Evolutionary conservation across 805 yeast species (phyloP).

Genomic region (Candida takata): DNA sequence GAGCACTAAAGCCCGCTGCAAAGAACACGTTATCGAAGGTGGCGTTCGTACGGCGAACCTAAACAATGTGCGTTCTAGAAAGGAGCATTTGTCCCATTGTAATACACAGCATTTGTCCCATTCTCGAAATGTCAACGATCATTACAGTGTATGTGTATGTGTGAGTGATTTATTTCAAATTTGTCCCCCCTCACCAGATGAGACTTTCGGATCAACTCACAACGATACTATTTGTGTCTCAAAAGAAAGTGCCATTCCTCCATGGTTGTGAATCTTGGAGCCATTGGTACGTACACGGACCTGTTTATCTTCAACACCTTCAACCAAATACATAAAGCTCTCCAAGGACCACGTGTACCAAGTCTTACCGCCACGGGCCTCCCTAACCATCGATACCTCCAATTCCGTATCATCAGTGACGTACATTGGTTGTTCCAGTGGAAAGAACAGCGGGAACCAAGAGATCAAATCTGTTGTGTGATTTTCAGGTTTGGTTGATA

Average conservation of each 20-base stretch:
- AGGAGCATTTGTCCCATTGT: too few relatives aligned
- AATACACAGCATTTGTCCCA: too few relatives aligned
- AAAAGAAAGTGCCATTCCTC: too few relatives aligned
- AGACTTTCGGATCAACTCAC: constrained; percentile 2
- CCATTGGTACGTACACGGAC: constrained; percentile 34
- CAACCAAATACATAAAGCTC: constrained; percentile 37
- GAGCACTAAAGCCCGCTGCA: neutral
- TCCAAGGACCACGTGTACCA: constrained; percentile 70
- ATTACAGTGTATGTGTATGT: too few relatives aligned
- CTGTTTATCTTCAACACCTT: constrained; percentile 15
- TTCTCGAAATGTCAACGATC: too few relatives aligned
- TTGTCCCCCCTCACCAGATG: too few relatives aligned
- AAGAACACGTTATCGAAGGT: too few relatives aligned
- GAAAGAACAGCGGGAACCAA: constrained; percentile 68
- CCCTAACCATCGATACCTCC: constrained; percentile 45
- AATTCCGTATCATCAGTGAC: constrained; percentile 49
- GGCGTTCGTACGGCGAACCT: too few relatives aligned
- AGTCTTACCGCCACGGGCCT: constrained; percentile 31
- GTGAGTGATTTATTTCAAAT: too few relatives aligned
- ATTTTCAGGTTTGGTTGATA: constrained; percentile 44
- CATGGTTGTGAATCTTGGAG: constrained; percentile 32
- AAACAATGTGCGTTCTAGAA: too few relatives aligned
- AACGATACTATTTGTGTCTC: too few relatives aligned
- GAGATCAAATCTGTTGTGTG: constrained; percentile 43
- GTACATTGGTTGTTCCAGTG: constrained; percentile 46